These are phyloP conservation scores for Mycena chlorophos DNA, from an alignment of 768 basidiomycete genomes.

Conservation along the genomic window DNA sequence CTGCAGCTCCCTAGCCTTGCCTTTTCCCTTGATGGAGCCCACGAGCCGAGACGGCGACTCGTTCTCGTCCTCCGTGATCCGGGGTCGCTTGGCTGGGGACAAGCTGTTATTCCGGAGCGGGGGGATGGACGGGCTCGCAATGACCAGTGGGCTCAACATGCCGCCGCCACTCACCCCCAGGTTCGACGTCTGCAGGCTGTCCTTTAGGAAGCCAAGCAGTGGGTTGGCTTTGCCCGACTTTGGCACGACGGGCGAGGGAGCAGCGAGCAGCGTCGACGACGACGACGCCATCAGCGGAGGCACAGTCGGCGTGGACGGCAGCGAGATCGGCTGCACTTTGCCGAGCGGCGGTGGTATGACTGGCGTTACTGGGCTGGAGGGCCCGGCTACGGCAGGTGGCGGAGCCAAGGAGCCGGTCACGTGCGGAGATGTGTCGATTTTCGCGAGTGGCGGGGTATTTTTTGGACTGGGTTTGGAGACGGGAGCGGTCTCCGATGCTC, in stretches of 20 bases:
- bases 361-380: conserved; percentile 27
- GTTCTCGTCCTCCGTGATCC: neutral
- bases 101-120: conserved; percentile 13
- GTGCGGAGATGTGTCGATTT: conserved; percentile 34
- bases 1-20: conserved; percentile 26
- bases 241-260: conserved; percentile 22
- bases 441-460: conserved; percentile 33
- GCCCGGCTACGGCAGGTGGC: neutral
- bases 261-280: neutral
- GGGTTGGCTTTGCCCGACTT: conserved; percentile 26
- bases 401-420: neutral
- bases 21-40: conserved; percentile 26
- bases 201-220: conserved; percentile 35
- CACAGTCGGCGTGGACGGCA: conserved; percentile 47
- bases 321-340: conserved; percentile 44
- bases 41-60: conserved; percentile 14
- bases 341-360: conserved; percentile 39
- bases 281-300: neutral
- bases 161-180: conserved; percentile 31
- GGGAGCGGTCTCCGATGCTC: conserved; percentile 23
- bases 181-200: conserved; percentile 26
- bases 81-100: conserved; percentile 11
- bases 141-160: conserved; percentile 44
- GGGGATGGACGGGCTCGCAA: conserved; percentile 32
- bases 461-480: conserved; percentile 10